Conservation (phyloP, 495 filamentous ascomycete species). For the Penicillium bialowiezense region DNA sequence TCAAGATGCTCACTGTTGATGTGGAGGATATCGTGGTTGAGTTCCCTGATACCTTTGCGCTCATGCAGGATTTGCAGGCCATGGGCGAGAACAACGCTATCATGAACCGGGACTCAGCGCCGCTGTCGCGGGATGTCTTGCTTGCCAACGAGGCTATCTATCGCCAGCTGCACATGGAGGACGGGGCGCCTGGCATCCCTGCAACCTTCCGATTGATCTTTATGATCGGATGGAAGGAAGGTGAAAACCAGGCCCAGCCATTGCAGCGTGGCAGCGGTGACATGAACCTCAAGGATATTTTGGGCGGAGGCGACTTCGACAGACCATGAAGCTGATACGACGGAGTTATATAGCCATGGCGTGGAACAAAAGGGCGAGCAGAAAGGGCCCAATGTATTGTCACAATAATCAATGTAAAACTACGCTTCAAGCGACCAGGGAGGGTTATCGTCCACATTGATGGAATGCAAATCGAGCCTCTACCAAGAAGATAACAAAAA, state of each 20-base stretch:
- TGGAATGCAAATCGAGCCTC: constrained; percentile 28
- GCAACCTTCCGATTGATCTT: constrained; percentile 92
- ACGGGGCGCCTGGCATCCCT: constrained; percentile 66
- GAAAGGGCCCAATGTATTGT: constrained; percentile 17
- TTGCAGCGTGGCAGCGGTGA: constrained; percentile 78
- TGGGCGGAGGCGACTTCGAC: constrained; percentile 58
- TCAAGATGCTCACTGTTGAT: constrained; percentile 94
- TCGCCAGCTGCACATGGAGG: constrained; percentile 70
- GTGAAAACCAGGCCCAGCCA: constrained; percentile 71
- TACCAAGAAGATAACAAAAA: constrained; percentile 22
- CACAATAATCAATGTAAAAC: constrained; percentile 31
- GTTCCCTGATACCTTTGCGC: constrained; percentile 85
- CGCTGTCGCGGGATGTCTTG: constrained; percentile 77
- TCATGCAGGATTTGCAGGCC: constrained; percentile 90
- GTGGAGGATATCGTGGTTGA: constrained; percentile 96
- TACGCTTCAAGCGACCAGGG: constrained; percentile 25
- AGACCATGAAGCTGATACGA: constrained; percentile 18
- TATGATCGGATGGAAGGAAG: constrained; percentile 98
- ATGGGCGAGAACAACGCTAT: constrained; percentile 94
- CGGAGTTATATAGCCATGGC: constrained; percentile 12
- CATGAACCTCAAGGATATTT: constrained; percentile 75
- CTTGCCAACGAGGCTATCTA: constrained; percentile 90
- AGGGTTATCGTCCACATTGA: constrained; percentile 17
- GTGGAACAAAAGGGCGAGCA: constrained; percentile 1
- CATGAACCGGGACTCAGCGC: constrained; percentile 70